phyloP scores from a whole-genome alignment of 1,284 basidiomycete species.

The Porodaedalea pini region DNA sequence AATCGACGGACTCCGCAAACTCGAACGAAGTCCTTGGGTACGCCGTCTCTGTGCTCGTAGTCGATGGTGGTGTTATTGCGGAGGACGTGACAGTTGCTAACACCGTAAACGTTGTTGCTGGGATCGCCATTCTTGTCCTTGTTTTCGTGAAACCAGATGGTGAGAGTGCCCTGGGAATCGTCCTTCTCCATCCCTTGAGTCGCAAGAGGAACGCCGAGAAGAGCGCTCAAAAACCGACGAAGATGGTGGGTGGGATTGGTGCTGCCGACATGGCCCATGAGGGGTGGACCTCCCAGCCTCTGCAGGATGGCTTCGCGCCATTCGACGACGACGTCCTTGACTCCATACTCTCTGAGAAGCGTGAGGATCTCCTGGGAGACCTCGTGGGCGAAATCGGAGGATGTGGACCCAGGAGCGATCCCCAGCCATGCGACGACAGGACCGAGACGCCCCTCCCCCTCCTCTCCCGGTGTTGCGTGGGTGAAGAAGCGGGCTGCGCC shows the following conservation, averaged over 20 bases:
- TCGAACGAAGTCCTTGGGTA: conserved; percentile 31
- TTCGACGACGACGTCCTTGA: conserved; percentile 38
- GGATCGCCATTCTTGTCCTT: conserved; percentile 31
- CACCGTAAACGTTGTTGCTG: conserved; percentile 35
- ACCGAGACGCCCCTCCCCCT: conserved; percentile 33
- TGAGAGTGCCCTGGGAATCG: conserved; percentile 34
- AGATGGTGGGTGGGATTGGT: conserved; percentile 31
- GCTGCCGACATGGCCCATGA: conserved; percentile 26
- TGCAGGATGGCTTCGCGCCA: conserved; percentile 34
- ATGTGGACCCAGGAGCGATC: conserved; percentile 34
- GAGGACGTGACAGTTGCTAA: conserved; percentile 40
- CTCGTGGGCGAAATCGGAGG: conserved; percentile 34
- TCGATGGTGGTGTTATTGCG: conserved; percentile 30
- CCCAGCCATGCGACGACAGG: conserved; percentile 42
- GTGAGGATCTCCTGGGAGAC: conserved; percentile 37
- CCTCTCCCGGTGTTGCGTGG: conserved; percentile 31
- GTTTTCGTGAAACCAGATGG: conserved; percentile 38
- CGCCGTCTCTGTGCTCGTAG: conserved; percentile 33
- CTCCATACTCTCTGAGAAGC: conserved; percentile 32
- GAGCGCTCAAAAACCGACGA: conserved; percentile 30
- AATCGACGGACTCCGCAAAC: conserved; percentile 32
- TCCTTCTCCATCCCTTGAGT: conserved; percentile 28
- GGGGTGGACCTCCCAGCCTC: conserved; percentile 27
- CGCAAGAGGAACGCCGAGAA: conserved; percentile 33
- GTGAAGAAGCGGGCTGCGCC: conserved; percentile 39